Evolutionary conservation across 1,139 yeast species (phyloP).

Genomic region (Torulaspora pretoriensis): DNA sequence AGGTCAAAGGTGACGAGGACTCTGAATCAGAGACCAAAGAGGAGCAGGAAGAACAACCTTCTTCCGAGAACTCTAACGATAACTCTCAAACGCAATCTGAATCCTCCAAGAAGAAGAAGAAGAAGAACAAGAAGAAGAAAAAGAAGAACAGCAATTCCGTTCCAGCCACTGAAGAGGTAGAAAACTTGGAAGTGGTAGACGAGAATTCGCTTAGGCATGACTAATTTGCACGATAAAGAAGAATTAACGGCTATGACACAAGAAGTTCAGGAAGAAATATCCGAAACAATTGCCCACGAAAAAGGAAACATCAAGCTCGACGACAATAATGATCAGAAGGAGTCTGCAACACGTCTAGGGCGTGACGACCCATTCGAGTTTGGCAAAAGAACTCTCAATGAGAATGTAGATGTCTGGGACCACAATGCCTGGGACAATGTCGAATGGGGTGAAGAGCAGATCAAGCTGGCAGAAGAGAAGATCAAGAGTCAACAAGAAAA

Average conservation of each 20-base stretch:
- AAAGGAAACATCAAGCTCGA: constrained; percentile 6
- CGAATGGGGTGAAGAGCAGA: constrained; percentile 94
- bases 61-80: constrained; percentile 1
- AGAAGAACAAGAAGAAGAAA: constrained; percentile 19
- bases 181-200: constrained; percentile 20
- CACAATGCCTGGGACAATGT: constrained; percentile 99
- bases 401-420: constrained; percentile 78
- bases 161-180: constrained; percentile 11
- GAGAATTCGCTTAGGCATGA: constrained; percentile 33
- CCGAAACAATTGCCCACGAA: constrained; percentile 26
- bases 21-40: constrained; percentile 3
- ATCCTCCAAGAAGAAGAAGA: constrained; percentile 14
- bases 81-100: constrained; percentile 5
- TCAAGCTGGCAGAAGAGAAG: constrained; percentile 66
- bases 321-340: constrained; percentile 5
- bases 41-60: neutral
- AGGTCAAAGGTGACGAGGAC: neutral
- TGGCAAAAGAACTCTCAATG: constrained; percentile 75
- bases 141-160: constrained; percentile 12
- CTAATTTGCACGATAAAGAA: constrained; percentile 22
- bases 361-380: constrained; percentile 88
- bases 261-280: constrained; percentile 27
- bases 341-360: constrained; percentile 50
- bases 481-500: constrained; percentile 69
- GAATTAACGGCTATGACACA: constrained; percentile 24